Evolutionary conservation across 768 basidiomycete genomes (phyloP).

Genomic region (Leucosporidium yakuticum): DNA sequence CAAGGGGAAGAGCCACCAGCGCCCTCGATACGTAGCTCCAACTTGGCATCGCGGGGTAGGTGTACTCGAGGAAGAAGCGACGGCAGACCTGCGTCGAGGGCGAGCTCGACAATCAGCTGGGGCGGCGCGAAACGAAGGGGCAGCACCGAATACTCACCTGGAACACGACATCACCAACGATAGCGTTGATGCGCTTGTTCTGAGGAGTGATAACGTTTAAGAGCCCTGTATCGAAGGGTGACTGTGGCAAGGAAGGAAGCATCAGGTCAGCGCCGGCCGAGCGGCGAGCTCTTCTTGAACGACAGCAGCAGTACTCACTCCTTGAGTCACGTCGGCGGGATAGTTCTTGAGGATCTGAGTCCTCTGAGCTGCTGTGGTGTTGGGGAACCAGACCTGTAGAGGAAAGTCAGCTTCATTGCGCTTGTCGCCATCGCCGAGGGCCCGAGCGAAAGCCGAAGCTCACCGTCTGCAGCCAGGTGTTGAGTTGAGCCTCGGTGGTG

Average conservation of each 20-base stretch:
- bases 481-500: conserved; percentile 15
- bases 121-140: too few relatives aligned
- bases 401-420: background rate
- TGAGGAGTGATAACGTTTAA: conserved; percentile 11
- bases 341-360: conserved; percentile 21
- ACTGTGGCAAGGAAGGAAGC: background rate
- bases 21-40: conserved; percentile 12
- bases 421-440: background rate
- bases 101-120: too few relatives aligned
- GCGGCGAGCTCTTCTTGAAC: too few relatives aligned
- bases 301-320: background rate
- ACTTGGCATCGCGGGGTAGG: background rate
- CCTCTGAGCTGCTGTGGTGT: conserved; percentile 1
- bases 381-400: conserved; percentile 10
- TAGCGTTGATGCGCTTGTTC: conserved; percentile 33
- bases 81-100: too few relatives aligned
- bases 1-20: background rate
- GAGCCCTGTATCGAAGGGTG: conserved; percentile 36
- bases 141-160: background rate
- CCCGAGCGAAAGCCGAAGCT: too few relatives aligned
- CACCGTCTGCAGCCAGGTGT: conserved; percentile 9
- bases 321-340: conserved; percentile 33
- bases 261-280: too few relatives aligned
- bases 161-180: conserved; percentile 15
- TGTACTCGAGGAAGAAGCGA: too few relatives aligned